These are phyloP conservation scores for Lachnellula cervina DNA, from an alignment of 2,329 filamentous ascomycete species.

Conservation along the genomic window DNA sequence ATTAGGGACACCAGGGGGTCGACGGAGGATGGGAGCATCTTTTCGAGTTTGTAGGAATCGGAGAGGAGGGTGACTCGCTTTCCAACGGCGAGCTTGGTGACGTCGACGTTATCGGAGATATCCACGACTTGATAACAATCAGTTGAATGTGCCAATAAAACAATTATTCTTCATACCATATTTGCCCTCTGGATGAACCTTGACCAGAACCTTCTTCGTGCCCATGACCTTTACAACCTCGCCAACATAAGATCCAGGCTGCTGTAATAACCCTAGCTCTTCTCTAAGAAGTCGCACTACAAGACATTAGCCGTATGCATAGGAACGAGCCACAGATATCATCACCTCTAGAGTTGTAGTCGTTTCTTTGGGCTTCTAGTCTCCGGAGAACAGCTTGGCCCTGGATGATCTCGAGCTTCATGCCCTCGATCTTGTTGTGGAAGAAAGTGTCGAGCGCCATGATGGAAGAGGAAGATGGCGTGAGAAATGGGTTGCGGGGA, in stretches of 20 bases:
- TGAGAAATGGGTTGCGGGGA: background rate
- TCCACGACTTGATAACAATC: slow-evolving; percentile 69
- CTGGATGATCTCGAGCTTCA: slow-evolving; percentile 99
- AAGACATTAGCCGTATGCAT: slow-evolving; percentile 16
- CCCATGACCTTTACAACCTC: slow-evolving; percentile 99
- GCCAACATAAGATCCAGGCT: slow-evolving; percentile 95
- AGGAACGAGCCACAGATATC: background rate
- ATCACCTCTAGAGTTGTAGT: slow-evolving; percentile 84
- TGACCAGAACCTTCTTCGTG: slow-evolving; percentile 98
- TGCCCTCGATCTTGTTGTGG: slow-evolving; percentile 99
- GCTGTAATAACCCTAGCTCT: slow-evolving; percentile 91
- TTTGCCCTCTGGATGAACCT: slow-evolving; percentile 99
- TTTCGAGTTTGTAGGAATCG: slow-evolving; percentile 97
- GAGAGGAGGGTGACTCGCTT: slow-evolving; percentile 96
- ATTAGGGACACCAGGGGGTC: slow-evolving; percentile 98
- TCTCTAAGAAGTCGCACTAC: slow-evolving; percentile 83
- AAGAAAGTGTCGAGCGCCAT: slow-evolving; percentile 99
- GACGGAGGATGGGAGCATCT: slow-evolving; percentile 96
- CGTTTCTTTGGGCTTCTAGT: slow-evolving; percentile 95
- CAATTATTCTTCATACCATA: slow-evolving; percentile 62
- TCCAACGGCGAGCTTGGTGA: slow-evolving; percentile 90
- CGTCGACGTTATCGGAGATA: slow-evolving; percentile 88
- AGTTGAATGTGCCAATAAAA: slow-evolving; percentile 6
- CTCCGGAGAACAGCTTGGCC: slow-evolving; percentile 91
- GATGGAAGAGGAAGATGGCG: slow-evolving; percentile 35